Base-by-base conservation (phyloP, 768 basidiomycete species). In the Rhizopogon sp. region DNA sequence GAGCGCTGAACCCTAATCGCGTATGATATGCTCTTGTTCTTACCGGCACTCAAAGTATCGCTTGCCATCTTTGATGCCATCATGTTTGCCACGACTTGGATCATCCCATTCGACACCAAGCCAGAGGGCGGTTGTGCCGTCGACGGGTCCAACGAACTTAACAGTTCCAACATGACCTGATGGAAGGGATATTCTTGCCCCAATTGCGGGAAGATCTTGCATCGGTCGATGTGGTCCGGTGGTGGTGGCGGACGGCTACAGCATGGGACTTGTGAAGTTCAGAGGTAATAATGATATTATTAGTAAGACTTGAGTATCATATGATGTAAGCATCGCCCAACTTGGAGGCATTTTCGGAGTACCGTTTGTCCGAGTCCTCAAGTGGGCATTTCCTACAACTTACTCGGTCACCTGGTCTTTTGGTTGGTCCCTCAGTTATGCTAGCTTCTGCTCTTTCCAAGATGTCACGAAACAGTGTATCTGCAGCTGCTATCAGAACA, bases 91-190 rank as follows among this genome's bases (percentile, higher is more conserved):
- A 54, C 93, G 82, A 7, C 67, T 56, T 17, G 85, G 79, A 63
- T 93, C 86, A 65, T 98, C 96, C 91, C 95, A 98, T 72, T 98
- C 96, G 45, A 98, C 81, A n/a, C 96, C 96, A n/a, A 94, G 77
- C 95, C 95, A 98, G 11, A 70, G 61, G 3, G 89, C 90, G 3
- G 71, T 63, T 0, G 89, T 83, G 13, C 79, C 79, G 16, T 81
- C 72, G 17, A 95, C 83, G 1, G 67, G 58, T 2, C 93, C 93
- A 13, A 79, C 70, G 64, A 80, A 94, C 69, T 71, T 82, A 58
- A 96, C 70, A 4, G 90, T 92, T 2, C 88, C 92, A 43, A 80
- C 64, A 62, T 83, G 66, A 17, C 77, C 80, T 52, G 76, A 71
- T 40, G 62, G 55, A 52, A 79, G 68, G 59, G 59, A 70, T 61